phyloP scores from a whole-genome alignment of 805 yeast genomes.

The Lipomyces japonicus region DNA sequence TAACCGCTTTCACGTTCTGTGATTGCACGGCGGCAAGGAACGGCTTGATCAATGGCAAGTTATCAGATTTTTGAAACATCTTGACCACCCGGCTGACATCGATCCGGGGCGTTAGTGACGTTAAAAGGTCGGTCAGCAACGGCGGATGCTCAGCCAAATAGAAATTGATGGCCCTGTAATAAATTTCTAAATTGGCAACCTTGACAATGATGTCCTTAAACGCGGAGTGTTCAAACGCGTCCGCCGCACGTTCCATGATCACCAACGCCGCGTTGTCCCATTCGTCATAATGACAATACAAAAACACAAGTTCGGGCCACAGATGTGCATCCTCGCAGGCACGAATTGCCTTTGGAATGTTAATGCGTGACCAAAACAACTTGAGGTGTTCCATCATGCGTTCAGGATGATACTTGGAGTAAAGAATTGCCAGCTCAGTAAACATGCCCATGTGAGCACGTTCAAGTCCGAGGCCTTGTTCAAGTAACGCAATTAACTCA shows the following conservation, averaged over 20 bases:
- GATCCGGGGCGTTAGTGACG: constrained; percentile 80
- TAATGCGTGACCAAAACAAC: constrained; percentile 95
- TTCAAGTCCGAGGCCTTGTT: constrained; percentile 92
- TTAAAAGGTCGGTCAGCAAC: constrained; percentile 76
- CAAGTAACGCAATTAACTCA: constrained; percentile 87
- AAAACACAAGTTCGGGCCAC: constrained; percentile 93
- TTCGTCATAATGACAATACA: constrained; percentile 97
- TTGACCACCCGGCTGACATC: constrained; percentile 88
- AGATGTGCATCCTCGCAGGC: constrained; percentile 92
- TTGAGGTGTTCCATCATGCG: constrained; percentile 94
- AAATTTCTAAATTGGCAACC: constrained; percentile 92
- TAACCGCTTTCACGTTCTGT: constrained; percentile 86
- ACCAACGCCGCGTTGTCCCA: constrained; percentile 98
- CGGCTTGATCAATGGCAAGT: constrained; percentile 92
- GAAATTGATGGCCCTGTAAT: constrained; percentile 94
- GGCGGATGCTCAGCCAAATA: constrained; percentile 91
- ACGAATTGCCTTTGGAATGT: constrained; percentile 92
- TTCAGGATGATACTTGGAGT: constrained; percentile 84
- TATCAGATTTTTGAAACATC: constrained; percentile 91
- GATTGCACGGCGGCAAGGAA: constrained; percentile 87
- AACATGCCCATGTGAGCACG: constrained; percentile 99
- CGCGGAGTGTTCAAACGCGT: constrained; percentile 87
- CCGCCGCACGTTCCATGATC: constrained; percentile 91
- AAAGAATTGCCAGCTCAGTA: constrained; percentile 87
- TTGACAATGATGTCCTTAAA: constrained; percentile 93